Evolutionary conservation across 2,329 filamentous ascomycete genomes (phyloP), one percentile per base, ranked within the genome.

Genomic region (Lithohypha guttulata): DNA sequence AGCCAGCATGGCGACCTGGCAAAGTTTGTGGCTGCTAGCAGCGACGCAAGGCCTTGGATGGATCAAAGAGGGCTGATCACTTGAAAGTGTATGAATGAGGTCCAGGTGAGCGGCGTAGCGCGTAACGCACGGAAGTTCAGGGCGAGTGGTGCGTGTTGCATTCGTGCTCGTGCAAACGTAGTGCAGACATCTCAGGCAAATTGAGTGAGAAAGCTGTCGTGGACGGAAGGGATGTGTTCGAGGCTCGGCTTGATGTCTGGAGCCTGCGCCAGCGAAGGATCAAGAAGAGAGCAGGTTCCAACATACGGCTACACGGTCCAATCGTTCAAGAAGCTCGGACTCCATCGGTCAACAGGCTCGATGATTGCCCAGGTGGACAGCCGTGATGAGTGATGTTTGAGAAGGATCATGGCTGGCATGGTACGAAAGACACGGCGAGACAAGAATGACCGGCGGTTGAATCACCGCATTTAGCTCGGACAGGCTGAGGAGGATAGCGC

Each of bases 231-330:
- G 44, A 34, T 33, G 29, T 37, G 44, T 47, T 51, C 41, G 46
- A 49, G 46, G 46, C 48, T 51, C 42, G 48, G 48, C 46, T 42
- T 46, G 44, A 48, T 48, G 46, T 48, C 46, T 44, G 41, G 37
- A 42, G 20, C 39, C 42, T 18, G 23, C 35, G 33, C 20, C 44
- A 21, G 20, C 32, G 38, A 38, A 20, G 20, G 34, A 14, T n/a
- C 22, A 30, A 17, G 11, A 25, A 8, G 11, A 33, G 21, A 38
- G 34, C 27, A 33, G 25, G 36, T 38, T 40, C 42, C 43, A 41
- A 41, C 31, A 38, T 40, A 40, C 42, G 32, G 22, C 30, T 31
- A 41, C 42, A 42, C 42, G 46, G 48, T 13, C 46, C 48, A 44
- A 43, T 45, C 36, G 46, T 45, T 44, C 42, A 41, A 42, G 35